phyloP scores from a whole-genome alignment of 257 asterid genomes.

The Solanum sitiens region DNA sequence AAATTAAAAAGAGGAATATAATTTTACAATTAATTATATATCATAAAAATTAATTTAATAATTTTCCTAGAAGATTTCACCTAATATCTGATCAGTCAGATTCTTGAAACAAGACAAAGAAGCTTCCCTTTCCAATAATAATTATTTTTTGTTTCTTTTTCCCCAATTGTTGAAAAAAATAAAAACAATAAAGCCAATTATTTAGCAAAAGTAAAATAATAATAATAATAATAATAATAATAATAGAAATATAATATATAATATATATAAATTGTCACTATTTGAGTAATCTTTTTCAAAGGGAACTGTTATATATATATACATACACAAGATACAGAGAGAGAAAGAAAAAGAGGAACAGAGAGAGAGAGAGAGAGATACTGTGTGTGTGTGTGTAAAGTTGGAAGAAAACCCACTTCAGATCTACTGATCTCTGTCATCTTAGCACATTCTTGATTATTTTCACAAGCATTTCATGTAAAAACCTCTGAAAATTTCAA shows the following conservation, averaged over 20 bases:
- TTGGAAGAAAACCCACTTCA: background rate
- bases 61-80: slow-evolving; percentile 20
- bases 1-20: too few relatives aligned
- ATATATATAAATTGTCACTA: background rate
- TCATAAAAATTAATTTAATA: slow-evolving; percentile 5
- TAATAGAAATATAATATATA: slow-evolving; percentile 3
- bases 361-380: background rate
- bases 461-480: slow-evolving; percentile 13
- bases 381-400: background rate
- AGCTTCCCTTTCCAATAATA: slow-evolving; percentile 26
- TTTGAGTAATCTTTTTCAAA: background rate
- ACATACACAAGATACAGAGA: slow-evolving; percentile 17
- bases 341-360: slow-evolving; percentile 21
- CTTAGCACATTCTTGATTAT: slow-evolving; percentile 13
- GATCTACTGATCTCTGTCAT: slow-evolving; percentile 30
- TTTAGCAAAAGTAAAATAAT: background rate
- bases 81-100: slow-evolving; percentile 35
- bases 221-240: background rate
- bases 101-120: slow-evolving; percentile 31
- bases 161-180: background rate
- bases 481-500: background rate
- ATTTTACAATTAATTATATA: background rate
- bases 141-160: background rate
- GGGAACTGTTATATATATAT: background rate
- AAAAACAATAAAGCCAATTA: background rate